These are phyloP conservation scores for Microascus cirrosus DNA, from an alignment of 2,329 filamentous ascomycete genomes.

Conservation along the genomic window DNA sequence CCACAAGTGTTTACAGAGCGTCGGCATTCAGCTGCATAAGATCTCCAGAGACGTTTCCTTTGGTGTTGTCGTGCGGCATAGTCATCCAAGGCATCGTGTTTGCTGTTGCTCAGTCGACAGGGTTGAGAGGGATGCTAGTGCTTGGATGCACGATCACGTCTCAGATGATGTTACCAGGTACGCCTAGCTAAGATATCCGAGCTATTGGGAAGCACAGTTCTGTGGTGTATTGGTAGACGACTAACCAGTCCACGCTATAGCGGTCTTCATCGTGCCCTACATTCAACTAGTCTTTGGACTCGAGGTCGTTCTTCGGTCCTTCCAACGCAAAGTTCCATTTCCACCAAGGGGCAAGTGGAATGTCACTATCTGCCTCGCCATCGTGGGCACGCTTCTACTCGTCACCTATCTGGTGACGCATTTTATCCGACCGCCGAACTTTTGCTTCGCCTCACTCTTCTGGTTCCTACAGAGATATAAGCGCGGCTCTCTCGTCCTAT, in stretches of 20 bases:
- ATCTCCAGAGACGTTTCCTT: slow-evolving; percentile 38
- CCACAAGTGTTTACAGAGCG: slow-evolving; percentile 15
- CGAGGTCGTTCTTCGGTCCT: slow-evolving; percentile 46
- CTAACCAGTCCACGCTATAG: slow-evolving; percentile 26
- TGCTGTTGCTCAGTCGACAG: slow-evolving; percentile 43
- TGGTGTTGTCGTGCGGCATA: slow-evolving; percentile 46
- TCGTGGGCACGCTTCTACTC: slow-evolving; percentile 38
- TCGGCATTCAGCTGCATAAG: slow-evolving; percentile 31
- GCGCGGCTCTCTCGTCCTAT: slow-evolving; percentile 41
- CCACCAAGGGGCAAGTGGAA: slow-evolving; percentile 48
- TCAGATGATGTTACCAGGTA: slow-evolving; percentile 50
- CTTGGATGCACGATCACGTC: slow-evolving; percentile 41
- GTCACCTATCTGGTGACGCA: slow-evolving; percentile 48
- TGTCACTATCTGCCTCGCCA: slow-evolving; percentile 38
- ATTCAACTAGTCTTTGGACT: slow-evolving; percentile 55
- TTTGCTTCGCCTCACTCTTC: slow-evolving; percentile 57
- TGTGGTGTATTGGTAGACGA: neutral
- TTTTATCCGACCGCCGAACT: slow-evolving; percentile 40
- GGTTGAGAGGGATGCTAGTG: slow-evolving; percentile 37
- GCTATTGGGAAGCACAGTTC: neutral
- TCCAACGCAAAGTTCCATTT: slow-evolving; percentile 42
- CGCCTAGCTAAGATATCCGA: slow-evolving; percentile 8
- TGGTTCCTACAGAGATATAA: slow-evolving; percentile 56
- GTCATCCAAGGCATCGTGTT: slow-evolving; percentile 47
- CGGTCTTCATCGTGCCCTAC: slow-evolving; percentile 55